Evolutionary conservation across 2,329 filamentous ascomycete genomes (phyloP), one percentile per base, ranked within the genome.

Genomic region (Cytospora piceae): DNA sequence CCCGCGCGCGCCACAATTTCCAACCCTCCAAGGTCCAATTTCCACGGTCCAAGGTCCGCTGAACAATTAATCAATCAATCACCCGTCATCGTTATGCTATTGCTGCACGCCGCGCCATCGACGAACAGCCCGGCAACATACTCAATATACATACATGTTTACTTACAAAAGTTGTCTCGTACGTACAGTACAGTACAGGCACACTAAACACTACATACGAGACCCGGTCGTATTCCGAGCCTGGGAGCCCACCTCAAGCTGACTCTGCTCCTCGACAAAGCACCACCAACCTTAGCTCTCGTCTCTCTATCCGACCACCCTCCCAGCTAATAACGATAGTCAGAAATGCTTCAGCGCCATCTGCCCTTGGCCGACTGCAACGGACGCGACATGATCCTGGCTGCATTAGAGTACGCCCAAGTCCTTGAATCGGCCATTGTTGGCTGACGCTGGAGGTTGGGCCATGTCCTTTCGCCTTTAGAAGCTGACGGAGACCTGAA

Each of bases 401-500:
- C 37, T 56, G 42, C 59, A 51, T n/a, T 32, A 34, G 49, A 55
- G 37, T 49, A 53, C 14, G 52, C 60, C 37, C 52, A 17, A 22
- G 24, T 49, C 37, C 39, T 62, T 27, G 52, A 56, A 55, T 46
- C 60, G 37, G 52, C 52, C 51, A 42, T 24, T 49, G 60, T 51
- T 63, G 39, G 52, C 53, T 62, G 60, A 53, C 12, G 49, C 42
- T 17, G 17, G 27, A 49, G 29, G 32, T 8, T 34, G 34, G 57
- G 57, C 42, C 37, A 20, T 51, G 54, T 15, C 39, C 61, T 57
- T 57, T 51, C 56, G 61, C 53, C 39, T 51, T 51, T 57, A 17
- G 27, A 29, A 29, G 5, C 27, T 53, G 8, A 42, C 39, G 11
- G 20, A 42, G 42, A 39, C 61, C 53, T 57, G 53, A 63, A 57